Evolutionary conservation across 306 rosid species (phyloP), one percentile per base, ranked within the genome.

Genomic region (Crotalaria pallida): DNA sequence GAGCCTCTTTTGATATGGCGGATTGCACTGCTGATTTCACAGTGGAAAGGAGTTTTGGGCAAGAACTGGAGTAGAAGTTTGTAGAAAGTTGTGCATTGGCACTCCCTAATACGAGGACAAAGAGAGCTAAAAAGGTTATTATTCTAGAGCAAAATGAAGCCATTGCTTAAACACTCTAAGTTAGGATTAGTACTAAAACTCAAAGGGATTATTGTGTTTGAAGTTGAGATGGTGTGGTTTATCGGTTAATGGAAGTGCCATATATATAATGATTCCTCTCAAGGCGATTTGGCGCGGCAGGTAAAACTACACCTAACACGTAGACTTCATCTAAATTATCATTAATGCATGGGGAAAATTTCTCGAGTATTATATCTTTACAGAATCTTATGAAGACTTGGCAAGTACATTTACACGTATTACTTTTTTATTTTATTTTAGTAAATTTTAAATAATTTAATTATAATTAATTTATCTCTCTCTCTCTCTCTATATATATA

Each of bases 81-180:
- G 88, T 64, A 3, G 98, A 83, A 66, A 92, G 96, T 29, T 90
- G 93, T 77, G 96, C 96, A 36, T 76, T 77, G 27, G 44, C 73
- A 47, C 64, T 82, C n/a, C 86, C 82, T 29, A 80, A 17, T 51
- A 86, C 19, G 33, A 83, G 60, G 2, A 83, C 36, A 67, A 77
- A 55, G 16, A 81, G 31, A 38, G 36, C 80, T 79, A 88, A 65
- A 5, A 18, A n/a, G 0, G 49, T 29, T 6, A 74, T 40, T 36
- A 65, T 49, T 59, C 80, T 44, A 65, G 67, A 61, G 29, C 67
- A 66, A 33, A 56, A 71, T 13, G 66, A 22, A 69, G 83, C 83
- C 84, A 75, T 84, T 11, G 17, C 36, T 61, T 7, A 40, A 59
- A 21, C 31, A 23, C 68, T 44, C 45, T 21, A 36, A 36, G 34